Conservation (phyloP, 192 early-diverging fungal species). For the Entrophospora sp. region DNA sequence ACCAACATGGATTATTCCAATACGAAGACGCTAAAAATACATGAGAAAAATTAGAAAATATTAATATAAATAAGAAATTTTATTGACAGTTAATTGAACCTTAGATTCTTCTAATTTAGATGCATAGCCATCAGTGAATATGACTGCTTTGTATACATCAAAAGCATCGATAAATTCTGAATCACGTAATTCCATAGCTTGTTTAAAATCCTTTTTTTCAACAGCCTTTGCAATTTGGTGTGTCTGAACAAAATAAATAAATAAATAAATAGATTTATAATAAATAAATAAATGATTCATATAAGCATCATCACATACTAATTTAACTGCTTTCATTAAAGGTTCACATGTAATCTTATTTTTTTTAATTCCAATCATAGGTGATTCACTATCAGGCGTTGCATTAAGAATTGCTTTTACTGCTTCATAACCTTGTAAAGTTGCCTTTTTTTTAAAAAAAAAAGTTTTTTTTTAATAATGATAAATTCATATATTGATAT, state of each 20-base stretch:
- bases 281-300: neutral
- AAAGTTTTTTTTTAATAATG: too few species aligned
- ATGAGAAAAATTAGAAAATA: neutral
- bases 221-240: conserved; percentile 82
- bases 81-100: neutral
- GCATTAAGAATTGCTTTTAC: conserved; percentile 84
- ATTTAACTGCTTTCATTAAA: conserved; percentile 86
- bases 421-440: conserved; percentile 89
- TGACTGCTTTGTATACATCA: conserved; percentile 50
- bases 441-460: conserved; percentile 43
- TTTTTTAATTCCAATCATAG: conserved; percentile 86
- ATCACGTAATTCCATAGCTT: conserved; percentile 86
- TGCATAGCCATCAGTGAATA: conserved; percentile 30
- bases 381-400: conserved; percentile 76
- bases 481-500: neutral
- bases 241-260: conserved; percentile 43
- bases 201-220: conserved; percentile 67
- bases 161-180: conserved; percentile 68
- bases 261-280: neutral
- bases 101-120: neutral
- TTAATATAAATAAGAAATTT: neutral
- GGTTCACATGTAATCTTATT: conserved; percentile 82
- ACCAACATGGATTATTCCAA: conserved; percentile 89
- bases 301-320: conserved; percentile 40
- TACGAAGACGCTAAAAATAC: conserved; percentile 49